Evolutionary conservation across 75 land plant genomes (phyloP).

Genomic region (Isoetes taiwanensis): DNA sequence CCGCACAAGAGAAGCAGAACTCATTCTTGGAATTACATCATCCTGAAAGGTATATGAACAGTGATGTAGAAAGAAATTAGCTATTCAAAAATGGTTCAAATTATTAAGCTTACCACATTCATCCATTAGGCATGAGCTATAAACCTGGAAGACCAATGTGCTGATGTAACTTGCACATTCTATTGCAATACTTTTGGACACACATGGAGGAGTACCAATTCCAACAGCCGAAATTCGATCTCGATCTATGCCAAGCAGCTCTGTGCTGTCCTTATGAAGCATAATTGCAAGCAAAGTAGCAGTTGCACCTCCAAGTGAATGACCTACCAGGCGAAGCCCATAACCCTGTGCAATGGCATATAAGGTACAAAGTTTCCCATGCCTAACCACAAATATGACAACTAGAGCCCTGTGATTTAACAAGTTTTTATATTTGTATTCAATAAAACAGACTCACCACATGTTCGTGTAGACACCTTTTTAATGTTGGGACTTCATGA

Average conservation of each 20-base stretch:
- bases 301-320: constrained; percentile 89
- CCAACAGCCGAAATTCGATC: constrained; percentile 58
- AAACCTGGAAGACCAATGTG: constrained; percentile 72
- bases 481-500: constrained; percentile 61
- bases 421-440: no score
- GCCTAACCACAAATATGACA: no score
- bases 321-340: constrained; percentile 79
- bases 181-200: constrained; percentile 62
- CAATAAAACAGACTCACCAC: constrained; percentile 28
- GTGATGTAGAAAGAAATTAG: no score
- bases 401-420: no score
- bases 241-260: constrained; percentile 64
- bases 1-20: constrained; percentile 53
- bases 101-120: neutral
- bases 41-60: constrained; percentile 38
- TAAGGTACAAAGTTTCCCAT: neutral
- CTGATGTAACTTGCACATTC: constrained; percentile 51
- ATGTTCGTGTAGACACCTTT: constrained; percentile 42
- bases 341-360: constrained; percentile 46
- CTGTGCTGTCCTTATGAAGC: constrained; percentile 39
- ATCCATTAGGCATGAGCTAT: neutral
- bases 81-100: no score
- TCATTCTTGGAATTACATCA: constrained; percentile 77
- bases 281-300: constrained; percentile 80
- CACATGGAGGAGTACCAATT: constrained; percentile 82